Evolutionary conservation across 2,329 filamentous ascomycete genomes (phyloP).

Genomic region (Penicillium sp.): DNA sequence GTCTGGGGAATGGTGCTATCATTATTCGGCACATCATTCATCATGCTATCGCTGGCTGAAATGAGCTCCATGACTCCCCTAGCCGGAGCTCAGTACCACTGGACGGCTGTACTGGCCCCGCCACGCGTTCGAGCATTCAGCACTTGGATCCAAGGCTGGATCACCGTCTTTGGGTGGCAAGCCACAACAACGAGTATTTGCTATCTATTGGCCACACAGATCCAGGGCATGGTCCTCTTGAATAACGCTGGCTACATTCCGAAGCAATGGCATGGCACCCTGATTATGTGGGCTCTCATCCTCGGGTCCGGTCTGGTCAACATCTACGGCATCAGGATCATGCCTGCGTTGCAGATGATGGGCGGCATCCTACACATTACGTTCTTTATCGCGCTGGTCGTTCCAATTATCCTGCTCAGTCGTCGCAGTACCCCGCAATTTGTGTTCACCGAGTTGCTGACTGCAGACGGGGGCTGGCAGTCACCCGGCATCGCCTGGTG

Average conservation of each 20-base stretch:
- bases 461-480: conserved; percentile 47
- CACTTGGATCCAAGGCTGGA: conserved; percentile 36
- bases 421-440: conserved; percentile 34
- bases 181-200: conserved; percentile 37
- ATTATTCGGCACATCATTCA: conserved; percentile 26
- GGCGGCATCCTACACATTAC: conserved; percentile 35
- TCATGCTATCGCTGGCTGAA: conserved; percentile 39
- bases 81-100: conserved; percentile 48
- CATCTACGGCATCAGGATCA: conserved; percentile 31
- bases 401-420: conserved; percentile 37
- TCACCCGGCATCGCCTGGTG: conserved; percentile 49
- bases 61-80: conserved; percentile 45
- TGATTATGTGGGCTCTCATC: conserved; percentile 41
- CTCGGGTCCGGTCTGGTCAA: conserved; percentile 38
- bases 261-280: conserved; percentile 43
- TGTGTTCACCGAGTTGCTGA: conserved; percentile 51
- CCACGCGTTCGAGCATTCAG: conserved; percentile 31
- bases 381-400: conserved; percentile 41
- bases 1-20: conserved; percentile 29
- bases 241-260: conserved; percentile 38
- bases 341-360: conserved; percentile 32
- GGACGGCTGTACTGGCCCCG: conserved; percentile 41
- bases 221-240: conserved; percentile 28
- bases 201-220: conserved; percentile 36
- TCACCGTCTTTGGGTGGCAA: conserved; percentile 42